Percentiles rank a stretch among this genome's conserved stretches.
Conservation (phyloP, 2,329 filamentous ascomycete species). For the Volutella citrinella region DNA sequence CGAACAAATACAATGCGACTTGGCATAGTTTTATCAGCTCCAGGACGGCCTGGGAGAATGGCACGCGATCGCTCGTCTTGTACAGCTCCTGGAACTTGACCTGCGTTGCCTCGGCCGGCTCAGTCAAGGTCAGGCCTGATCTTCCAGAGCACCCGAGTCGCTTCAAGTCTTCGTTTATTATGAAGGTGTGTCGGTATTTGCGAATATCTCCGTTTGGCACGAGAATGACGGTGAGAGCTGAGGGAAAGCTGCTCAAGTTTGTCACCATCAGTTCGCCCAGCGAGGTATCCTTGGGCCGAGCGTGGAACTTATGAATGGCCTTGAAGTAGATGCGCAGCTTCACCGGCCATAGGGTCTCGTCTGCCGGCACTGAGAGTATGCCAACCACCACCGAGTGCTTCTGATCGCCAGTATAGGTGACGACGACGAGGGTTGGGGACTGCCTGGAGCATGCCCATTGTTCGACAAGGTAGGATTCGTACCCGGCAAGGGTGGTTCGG, state of each 20-base stretch:
- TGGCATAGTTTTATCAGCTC: conserved; percentile 93
- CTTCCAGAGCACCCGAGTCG: conserved; percentile 87
- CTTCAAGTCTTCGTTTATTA: conserved; percentile 93
- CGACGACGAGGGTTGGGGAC: conserved; percentile 87
- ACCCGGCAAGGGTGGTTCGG: conserved; percentile 68
- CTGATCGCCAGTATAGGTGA: conserved; percentile 86
- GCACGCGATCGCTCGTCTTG: conserved; percentile 77
- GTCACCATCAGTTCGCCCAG: conserved; percentile 90
- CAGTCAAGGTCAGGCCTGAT: conserved; percentile 75
- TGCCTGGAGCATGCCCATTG: conserved; percentile 95
- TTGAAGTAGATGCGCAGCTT: conserved; percentile 81
- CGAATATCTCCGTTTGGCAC: conserved; percentile 84
- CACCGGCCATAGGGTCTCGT: conserved; percentile 77
- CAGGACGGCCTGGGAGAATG: conserved; percentile 73
- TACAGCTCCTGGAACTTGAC: conserved; percentile 93
- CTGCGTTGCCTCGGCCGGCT: conserved; percentile 76
- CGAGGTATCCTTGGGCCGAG: conserved; percentile 75
- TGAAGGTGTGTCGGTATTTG: conserved; percentile 77
- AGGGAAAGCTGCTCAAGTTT: conserved; percentile 88
- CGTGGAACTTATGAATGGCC: conserved; percentile 81
- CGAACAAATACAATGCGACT: conserved; percentile 82
- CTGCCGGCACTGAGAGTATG: conserved; percentile 76
- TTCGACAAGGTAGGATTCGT: conserved; percentile 91
- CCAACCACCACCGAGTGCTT: conserved; percentile 75
- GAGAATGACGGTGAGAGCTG: conserved; percentile 84